Percentiles rank a stretch among this genome's conserved stretches.
These are phyloP conservation scores for Aureobasidium namibiae DNA, from an alignment of 2,329 filamentous ascomycete species.

Conservation along the genomic window DNA sequence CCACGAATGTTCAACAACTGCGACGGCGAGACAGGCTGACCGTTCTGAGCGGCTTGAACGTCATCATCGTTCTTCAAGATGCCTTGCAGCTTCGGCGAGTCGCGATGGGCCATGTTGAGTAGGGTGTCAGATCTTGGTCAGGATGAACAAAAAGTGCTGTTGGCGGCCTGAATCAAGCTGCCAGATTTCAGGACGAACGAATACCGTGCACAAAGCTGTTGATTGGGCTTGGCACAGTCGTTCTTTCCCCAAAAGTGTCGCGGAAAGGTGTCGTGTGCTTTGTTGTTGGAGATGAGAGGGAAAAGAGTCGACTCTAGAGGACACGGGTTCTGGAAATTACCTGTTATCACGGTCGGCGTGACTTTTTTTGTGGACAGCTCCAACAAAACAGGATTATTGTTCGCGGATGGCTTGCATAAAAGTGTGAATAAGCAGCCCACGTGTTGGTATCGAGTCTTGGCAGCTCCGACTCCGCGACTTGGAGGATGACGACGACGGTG, in stretches of 20 bases:
- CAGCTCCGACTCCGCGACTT: too few relatives aligned
- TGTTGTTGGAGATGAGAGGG: not conserved
- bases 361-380: not conserved
- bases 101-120: constrained; percentile 3
- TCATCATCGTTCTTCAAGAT: constrained; percentile 11
- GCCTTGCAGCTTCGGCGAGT: constrained; percentile 11
- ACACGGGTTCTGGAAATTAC: constrained; percentile 1
- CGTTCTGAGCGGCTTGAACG: not conserved
- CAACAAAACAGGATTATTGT: constrained; percentile 5
- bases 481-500: too few relatives aligned
- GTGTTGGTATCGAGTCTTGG: not conserved
- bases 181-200: not conserved
- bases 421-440: not conserved
- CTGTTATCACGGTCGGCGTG: constrained; percentile 3
- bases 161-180: not conserved
- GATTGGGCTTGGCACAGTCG: not conserved
- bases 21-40: constrained; percentile 6
- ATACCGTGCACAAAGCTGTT: constrained; percentile 4
- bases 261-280: not conserved
- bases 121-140: not conserved
- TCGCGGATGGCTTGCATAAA: not conserved
- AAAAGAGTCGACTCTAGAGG: not conserved
- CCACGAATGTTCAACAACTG: not conserved
- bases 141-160: not conserved
- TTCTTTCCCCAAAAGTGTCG: not conserved